Evolutionary conservation across 768 basidiomycete genomes (phyloP), one percentile per base, ranked within the genome.

Genomic region (Pholiota molesta): DNA sequence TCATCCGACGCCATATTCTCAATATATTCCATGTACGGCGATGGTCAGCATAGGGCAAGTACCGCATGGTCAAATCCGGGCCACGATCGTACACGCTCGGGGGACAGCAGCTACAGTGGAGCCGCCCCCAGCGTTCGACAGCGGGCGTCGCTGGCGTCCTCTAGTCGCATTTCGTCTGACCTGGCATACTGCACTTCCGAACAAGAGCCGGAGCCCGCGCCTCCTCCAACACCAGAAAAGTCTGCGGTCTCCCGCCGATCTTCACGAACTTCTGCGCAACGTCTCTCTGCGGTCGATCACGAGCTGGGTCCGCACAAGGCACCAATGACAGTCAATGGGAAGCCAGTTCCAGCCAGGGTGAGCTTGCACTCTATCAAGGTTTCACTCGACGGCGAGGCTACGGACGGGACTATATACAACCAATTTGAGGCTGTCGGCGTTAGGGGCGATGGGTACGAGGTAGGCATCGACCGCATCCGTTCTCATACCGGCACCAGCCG

Each of bases 21-120:
- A 57, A 94, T 94, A 60, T 94, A 92, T 73, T 92, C 90, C 53
- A 93, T 93, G 92, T 94, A 94, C 72, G 86, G 86, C 57, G 87
- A 88, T 71, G 84, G 87, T 69, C 72, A 59, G 63, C 71, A 66
- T 16, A 61, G 60, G 44, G 63, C 67, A 8, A 75, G 76, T 55
- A 73, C 78, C 55, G 83, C 82, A 77, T 87, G 83, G 82, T 69
- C 72, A 52, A 60, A 62, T 17, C 54, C 51, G 19, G 47, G 47
- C 49, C 72, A 76, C 61, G 77, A 76, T 63, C 76, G 71, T 52
- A 74, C 64, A 31, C 57, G 52, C 37, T 65, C 61, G 52, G 55
- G 59, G 61, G 57, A 68, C 67, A 70, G 63, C 40, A n/a, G n/a
- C 42, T 49, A 49, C 47, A 49, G 47, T 14, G 47, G 47, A 6